Conservation (phyloP, 345 rosid species). For the Bruguiera parviflora region DNA sequence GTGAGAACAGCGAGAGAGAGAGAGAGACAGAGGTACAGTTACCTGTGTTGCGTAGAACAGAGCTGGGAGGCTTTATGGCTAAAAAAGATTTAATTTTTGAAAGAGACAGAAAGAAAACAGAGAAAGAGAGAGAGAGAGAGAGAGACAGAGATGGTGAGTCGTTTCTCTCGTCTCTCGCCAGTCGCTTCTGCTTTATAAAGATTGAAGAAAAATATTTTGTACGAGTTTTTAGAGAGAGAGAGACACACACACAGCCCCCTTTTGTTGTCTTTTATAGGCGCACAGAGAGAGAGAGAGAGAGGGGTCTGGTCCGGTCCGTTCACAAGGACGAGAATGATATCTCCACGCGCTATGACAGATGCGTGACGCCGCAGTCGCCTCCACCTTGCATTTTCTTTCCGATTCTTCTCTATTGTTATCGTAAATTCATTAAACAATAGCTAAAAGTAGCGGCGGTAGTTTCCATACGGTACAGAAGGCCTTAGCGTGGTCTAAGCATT, state of each 20-base stretch:
- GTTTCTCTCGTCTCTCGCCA: neutral
- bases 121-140: neutral
- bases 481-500: neutral
- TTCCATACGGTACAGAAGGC: neutral
- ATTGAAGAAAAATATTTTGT: neutral
- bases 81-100: conserved; percentile 9
- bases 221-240: neutral
- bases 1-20: neutral
- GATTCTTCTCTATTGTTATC: neutral
- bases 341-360: neutral
- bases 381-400: neutral
- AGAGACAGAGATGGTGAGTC: neutral
- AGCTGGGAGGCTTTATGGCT: conserved; percentile 32
- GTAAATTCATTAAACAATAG: neutral
- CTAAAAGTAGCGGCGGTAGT: too few relatives aligned
- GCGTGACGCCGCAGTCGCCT: neutral
- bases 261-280: neutral
- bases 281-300: conserved; percentile 2
- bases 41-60: conserved; percentile 21
- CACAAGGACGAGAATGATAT: conserved; percentile 6
- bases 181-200: conserved; percentile 7
- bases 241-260: neutral
- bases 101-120: neutral
- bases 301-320: conserved; percentile 7
- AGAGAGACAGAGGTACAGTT: conserved; percentile 7